phyloP scores from a whole-genome alignment of 306 rosid species.

The Fragaria nilgerrensis region DNA sequence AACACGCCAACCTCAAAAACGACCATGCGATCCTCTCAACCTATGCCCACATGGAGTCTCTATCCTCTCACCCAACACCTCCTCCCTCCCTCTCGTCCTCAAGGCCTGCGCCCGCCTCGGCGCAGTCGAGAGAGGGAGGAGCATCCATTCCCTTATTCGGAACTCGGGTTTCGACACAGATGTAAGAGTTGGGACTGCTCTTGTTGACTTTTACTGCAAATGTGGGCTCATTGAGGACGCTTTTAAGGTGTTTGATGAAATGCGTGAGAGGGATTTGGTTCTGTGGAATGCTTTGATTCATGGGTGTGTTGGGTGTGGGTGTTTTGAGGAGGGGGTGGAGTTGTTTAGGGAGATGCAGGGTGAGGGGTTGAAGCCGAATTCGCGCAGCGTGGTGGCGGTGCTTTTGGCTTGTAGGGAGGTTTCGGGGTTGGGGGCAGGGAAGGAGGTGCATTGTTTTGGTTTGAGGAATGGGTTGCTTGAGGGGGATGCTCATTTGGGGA shows the following conservation, averaged over 20 bases:
- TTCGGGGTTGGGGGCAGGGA: conserved; percentile 32
- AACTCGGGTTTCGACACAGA: conserved; percentile 23
- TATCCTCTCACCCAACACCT: conserved; percentile 28
- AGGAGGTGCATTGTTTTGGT: conserved; percentile 42
- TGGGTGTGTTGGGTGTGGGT: conserved; percentile 37
- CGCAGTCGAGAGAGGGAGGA: conserved; percentile 34
- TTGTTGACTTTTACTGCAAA: conserved; percentile 44
- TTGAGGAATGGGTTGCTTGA: conserved; percentile 43
- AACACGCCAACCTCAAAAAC: conserved; percentile 38
- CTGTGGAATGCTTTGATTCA: conserved; percentile 45
- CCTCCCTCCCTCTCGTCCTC: conserved; percentile 43
- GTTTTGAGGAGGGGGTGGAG: conserved; percentile 27
- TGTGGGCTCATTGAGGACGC: conserved; percentile 40
- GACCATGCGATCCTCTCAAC: conserved; percentile 45
- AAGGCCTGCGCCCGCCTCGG: conserved; percentile 43
- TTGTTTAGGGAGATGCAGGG: conserved; percentile 38
- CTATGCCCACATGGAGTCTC: conserved; percentile 44
- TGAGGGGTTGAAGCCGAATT: conserved; percentile 38
- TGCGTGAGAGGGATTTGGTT: conserved; percentile 41
- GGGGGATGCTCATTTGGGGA: conserved; percentile 42
- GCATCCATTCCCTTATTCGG: conserved; percentile 30
- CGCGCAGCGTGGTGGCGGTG: conserved; percentile 41
- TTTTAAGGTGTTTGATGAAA: conserved; percentile 35
- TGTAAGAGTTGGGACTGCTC: conserved; percentile 44
- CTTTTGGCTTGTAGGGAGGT: conserved; percentile 38